Percentiles rank a stretch among this genome's conserved stretches.
These are phyloP conservation scores for Lepidopterella palustris DNA, from an alignment of 495 filamentous ascomycete genomes.

Conservation along the genomic window DNA sequence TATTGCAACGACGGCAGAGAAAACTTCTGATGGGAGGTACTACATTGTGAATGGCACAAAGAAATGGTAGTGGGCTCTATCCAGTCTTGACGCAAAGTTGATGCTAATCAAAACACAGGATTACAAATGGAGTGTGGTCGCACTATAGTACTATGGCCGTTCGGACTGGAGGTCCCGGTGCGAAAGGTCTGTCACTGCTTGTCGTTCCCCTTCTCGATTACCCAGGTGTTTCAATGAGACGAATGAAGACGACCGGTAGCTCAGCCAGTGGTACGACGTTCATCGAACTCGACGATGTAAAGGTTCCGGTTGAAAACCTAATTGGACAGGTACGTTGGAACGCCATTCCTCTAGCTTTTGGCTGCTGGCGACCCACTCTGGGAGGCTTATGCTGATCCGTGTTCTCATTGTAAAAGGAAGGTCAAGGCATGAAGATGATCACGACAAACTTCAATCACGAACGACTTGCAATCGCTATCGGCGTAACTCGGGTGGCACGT, in stretches of 20 bases:
- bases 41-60: conserved; percentile 70
- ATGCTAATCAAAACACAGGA: no score
- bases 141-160: conserved; percentile 69
- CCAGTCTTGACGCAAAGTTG: no score
- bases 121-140: conserved; percentile 71
- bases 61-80: no score
- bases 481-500: conserved; percentile 53
- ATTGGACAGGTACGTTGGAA: no score
- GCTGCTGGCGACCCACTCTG: no score
- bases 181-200: conserved; percentile 59
- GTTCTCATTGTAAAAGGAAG: no score
- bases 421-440: conserved; percentile 65
- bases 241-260: conserved; percentile 55
- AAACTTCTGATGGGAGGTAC: conserved; percentile 54
- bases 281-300: conserved; percentile 68
- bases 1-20: conserved; percentile 59
- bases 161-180: conserved; percentile 55
- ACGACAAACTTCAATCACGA: conserved; percentile 87
- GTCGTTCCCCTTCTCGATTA: conserved; percentile 59
- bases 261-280: conserved; percentile 61
- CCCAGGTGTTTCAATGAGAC: conserved; percentile 58
- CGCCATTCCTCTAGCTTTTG: no score
- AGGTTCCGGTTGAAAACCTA: conserved; percentile 61
- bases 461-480: conserved; percentile 58
- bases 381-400: no score